These are phyloP conservation scores for Yarrowia divulgata DNA, from an alignment of 805 yeast species.

Conservation along the genomic window DNA sequence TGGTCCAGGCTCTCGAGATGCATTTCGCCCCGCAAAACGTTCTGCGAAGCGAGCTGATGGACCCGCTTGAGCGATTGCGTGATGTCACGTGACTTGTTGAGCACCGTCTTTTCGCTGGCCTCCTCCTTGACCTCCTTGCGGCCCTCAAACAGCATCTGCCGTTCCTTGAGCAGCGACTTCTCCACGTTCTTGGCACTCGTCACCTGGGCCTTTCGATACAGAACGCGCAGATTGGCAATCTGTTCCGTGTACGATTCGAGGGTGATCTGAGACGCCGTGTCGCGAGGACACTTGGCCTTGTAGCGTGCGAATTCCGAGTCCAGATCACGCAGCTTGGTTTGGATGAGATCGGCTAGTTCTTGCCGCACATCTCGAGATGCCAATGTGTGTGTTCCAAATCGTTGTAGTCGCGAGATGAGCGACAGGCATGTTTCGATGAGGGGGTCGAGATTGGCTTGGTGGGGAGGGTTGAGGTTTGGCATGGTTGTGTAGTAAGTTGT, in stretches of 20 bases:
- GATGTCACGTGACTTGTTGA: constrained; percentile 45
- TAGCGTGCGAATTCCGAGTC: constrained; percentile 14
- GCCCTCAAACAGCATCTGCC: constrained; percentile 33
- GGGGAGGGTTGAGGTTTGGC: not conserved
- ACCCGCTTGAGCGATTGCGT: constrained; percentile 44
- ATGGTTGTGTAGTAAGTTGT: not conserved
- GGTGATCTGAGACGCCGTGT: constrained; percentile 6
- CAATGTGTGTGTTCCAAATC: constrained; percentile 26
- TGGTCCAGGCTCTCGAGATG: constrained; percentile 25
- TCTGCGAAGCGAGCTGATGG: constrained; percentile 41
- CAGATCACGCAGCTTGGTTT: constrained; percentile 31
- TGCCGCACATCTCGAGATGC: constrained; percentile 28
- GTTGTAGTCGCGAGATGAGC: constrained; percentile 25
- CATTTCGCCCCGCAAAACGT: constrained; percentile 32
- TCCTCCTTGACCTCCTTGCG: constrained; percentile 32
- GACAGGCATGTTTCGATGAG: constrained; percentile 28
- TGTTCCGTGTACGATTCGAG: constrained; percentile 25
- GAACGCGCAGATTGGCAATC: constrained; percentile 9
- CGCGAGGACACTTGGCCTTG: constrained; percentile 19
- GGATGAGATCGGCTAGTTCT: constrained; percentile 29
- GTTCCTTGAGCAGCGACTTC: constrained; percentile 34
- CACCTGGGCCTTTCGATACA: constrained; percentile 34
- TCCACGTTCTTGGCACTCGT: constrained; percentile 24
- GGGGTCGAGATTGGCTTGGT: not conserved
- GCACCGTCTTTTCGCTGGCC: constrained; percentile 43